These are phyloP conservation scores for Tolypocladium endophyticum DNA, from an alignment of 2,329 filamentous ascomycete genomes.

Conservation along the genomic window DNA sequence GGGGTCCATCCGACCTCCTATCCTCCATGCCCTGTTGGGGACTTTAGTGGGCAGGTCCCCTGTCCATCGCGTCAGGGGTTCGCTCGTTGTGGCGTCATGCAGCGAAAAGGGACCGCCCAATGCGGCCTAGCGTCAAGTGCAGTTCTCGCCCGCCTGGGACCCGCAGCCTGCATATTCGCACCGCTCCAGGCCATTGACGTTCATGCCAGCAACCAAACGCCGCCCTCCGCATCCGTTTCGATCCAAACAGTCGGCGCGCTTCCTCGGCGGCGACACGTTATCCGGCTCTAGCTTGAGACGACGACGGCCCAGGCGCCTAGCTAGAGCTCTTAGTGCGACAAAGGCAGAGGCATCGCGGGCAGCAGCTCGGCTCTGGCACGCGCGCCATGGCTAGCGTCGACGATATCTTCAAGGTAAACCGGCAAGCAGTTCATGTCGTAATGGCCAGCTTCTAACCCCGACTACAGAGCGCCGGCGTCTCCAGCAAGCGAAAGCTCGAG, in stretches of 20 bases:
- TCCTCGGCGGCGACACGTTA: background rate
- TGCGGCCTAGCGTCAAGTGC: background rate
- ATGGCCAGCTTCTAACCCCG: background rate
- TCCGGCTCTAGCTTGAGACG: background rate
- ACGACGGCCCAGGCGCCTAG: background rate
- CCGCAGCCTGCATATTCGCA: background rate
- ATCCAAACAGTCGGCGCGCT: background rate
- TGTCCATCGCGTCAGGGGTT: background rate
- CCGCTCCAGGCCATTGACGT: background rate
- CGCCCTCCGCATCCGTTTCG: background rate
- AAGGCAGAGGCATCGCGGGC: background rate
- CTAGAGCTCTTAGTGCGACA: background rate
- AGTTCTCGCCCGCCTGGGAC: background rate
- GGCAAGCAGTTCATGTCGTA: background rate
- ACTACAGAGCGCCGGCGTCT: slow-evolving; percentile 28
- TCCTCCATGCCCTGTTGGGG: background rate
- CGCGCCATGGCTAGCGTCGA: slow-evolving; percentile 44
- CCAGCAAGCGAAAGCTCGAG: slow-evolving; percentile 55
- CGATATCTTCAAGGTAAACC: slow-evolving; percentile 43
- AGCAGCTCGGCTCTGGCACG: background rate
- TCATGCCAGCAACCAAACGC: background rate
- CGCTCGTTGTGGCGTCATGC: background rate
- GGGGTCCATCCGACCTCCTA: background rate
- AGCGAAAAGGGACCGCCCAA: background rate
- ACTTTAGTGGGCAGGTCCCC: too few relatives aligned